phyloP scores from a whole-genome alignment of 2,329 filamentous ascomycete species.

The Xylaria sp. region DNA sequence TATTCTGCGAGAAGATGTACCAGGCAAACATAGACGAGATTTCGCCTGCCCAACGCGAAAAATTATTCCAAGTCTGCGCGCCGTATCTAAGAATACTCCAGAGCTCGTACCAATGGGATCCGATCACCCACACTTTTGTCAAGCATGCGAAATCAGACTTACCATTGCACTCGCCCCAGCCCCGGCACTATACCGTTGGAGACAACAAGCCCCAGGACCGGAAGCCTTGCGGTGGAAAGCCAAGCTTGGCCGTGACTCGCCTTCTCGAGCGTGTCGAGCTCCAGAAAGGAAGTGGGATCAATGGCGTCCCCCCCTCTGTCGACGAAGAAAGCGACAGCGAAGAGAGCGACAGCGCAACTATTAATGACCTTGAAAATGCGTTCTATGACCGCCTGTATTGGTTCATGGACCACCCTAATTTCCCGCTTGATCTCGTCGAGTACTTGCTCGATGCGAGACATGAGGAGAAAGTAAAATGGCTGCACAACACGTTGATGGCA shows the following conservation, averaged over 20 bases:
- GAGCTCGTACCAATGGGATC: conserved; percentile 7
- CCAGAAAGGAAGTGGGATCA: neutral
- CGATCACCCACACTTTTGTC: neutral
- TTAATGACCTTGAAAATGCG: neutral
- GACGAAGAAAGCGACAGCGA: conserved; percentile 1
- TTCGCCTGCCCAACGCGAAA: neutral
- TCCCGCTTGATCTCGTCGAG: conserved; percentile 5
- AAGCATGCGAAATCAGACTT: neutral
- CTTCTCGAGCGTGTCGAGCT: neutral
- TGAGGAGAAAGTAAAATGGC: neutral
- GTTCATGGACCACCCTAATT: conserved; percentile 9
- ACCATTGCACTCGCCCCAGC: neutral
- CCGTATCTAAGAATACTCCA: neutral
- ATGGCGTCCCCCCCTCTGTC: too few relatives aligned
- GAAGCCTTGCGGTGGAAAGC: too few relatives aligned
- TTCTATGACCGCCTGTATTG: neutral
- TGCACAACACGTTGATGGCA: neutral
- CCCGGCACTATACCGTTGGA: neutral
- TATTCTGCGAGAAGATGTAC: conserved; percentile 15
- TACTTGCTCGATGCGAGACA: neutral
- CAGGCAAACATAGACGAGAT: neutral
- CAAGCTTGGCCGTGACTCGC: neutral
- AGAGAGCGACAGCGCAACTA: neutral
- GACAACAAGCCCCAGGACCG: too few relatives aligned
- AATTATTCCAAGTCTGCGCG: neutral